Percentiles rank a stretch among this genome's conserved stretches.
These are phyloP conservation scores for Larix kaempferi DNA, from an alignment of 75 land plant genomes.

Conservation along the genomic window DNA sequence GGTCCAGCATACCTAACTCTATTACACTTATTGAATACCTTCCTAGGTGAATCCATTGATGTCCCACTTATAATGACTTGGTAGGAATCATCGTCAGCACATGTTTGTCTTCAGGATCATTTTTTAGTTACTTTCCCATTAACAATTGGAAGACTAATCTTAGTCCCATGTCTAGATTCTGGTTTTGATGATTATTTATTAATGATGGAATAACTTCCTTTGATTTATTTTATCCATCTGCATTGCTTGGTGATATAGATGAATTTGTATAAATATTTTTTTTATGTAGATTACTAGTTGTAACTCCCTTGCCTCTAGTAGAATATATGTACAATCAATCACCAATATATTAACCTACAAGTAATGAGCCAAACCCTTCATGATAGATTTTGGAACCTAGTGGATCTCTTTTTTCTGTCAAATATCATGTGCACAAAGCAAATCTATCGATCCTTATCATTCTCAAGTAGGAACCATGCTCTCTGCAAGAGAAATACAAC, in stretches of 20 bases:
- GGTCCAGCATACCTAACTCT: constrained; percentile 36
- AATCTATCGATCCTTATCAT: too few relatives aligned
- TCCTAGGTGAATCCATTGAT: constrained; percentile 23
- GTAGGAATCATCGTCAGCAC: not conserved
- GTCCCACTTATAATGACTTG: not conserved
- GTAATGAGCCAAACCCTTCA: constrained; percentile 40
- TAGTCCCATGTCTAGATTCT: constrained; percentile 5
- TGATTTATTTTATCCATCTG: not conserved
- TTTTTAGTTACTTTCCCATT: not conserved
- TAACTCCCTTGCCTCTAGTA: constrained; percentile 37
- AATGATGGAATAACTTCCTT: not conserved
- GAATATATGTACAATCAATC: constrained; percentile 31
- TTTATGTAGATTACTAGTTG: constrained; percentile 22
- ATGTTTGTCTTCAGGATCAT: constrained; percentile 1
- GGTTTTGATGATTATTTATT: not conserved
- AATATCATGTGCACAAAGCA: too few relatives aligned
- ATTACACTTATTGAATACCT: constrained; percentile 32
- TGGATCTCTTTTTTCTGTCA: too few relatives aligned
- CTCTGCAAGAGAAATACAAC: too few relatives aligned
- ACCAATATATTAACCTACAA: constrained; percentile 45
- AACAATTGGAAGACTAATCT: not conserved
- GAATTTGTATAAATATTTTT: not conserved
- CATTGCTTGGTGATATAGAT: not conserved
- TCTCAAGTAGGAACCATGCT: too few relatives aligned
- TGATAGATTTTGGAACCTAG: constrained; percentile 49